These are phyloP conservation scores for Mallotus repandus DNA, from an alignment of 441 rosid genomes.

Conservation along the genomic window DNA sequence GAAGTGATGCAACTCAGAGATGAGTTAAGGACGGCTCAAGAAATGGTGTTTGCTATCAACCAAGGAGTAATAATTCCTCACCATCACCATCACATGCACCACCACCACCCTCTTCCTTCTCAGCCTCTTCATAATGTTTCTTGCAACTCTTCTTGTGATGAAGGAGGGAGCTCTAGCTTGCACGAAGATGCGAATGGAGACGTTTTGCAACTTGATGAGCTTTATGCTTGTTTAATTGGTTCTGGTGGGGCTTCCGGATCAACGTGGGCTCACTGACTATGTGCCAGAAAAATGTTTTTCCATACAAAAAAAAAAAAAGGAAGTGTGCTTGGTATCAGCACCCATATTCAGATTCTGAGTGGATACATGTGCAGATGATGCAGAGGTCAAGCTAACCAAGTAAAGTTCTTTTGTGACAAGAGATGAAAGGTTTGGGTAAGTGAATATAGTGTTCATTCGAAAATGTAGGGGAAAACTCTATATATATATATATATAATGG, in stretches of 20 bases:
- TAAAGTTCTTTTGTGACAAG: too few relatives aligned
- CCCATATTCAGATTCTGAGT: background rate
- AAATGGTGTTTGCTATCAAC: slow-evolving; percentile 31
- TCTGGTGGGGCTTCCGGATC: slow-evolving; percentile 32
- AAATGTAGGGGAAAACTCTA: too few relatives aligned
- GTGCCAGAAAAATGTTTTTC: background rate
- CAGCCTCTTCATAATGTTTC: slow-evolving; percentile 6
- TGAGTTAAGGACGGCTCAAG: slow-evolving; percentile 53
- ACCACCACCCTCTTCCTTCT: background rate
- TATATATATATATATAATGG: too few relatives aligned
- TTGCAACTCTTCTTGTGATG: slow-evolving; percentile 31
- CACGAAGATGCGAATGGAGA: slow-evolving; percentile 34
- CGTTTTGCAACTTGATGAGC: slow-evolving; percentile 53
- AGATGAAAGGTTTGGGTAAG: too few relatives aligned
- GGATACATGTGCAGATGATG: background rate
- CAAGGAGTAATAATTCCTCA: background rate
- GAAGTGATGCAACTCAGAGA: slow-evolving; percentile 54
- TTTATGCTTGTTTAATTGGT: slow-evolving; percentile 58
- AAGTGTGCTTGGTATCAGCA: background rate
- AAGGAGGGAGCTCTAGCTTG: slow-evolving; percentile 32
- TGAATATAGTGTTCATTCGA: too few relatives aligned
- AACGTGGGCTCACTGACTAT: slow-evolving; percentile 31
- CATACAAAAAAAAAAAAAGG: background rate
- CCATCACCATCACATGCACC: background rate
- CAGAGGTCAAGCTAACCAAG: too few relatives aligned